Evolutionary conservation across 2,329 filamentous ascomycete species (phyloP), one percentile per base, ranked within the genome.

Genomic region (Sporothrix curviconia): DNA sequence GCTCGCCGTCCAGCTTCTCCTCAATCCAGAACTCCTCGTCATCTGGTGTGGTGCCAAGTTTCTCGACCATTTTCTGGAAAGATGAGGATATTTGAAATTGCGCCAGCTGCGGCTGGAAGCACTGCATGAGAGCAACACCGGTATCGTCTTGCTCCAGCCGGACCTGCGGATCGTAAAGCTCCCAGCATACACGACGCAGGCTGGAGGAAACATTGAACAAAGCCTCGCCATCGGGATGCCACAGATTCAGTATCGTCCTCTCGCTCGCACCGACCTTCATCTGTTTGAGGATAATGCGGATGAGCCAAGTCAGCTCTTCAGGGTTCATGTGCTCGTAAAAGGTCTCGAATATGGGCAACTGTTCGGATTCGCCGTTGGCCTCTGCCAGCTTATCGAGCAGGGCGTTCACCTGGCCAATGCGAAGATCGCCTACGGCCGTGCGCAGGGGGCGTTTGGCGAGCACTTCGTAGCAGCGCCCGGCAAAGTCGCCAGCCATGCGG

Each of bases 1-100:
- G 83, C 72, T 99, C 94, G 1, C 94, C 94, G 64, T 99, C 94
- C 8, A 99, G 77, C 71, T 99, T 99, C 73, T 99, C 94, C 70
- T 99, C 94, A 49, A 97, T 94, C 91, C 92, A 97, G 67, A 95
- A 99, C 8, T 87, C 83, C 0, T 80, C 76, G 54, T 95, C 85
- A 0, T 89, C 84, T 24, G 86, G 81, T 0, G 83, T 86, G 0
- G 80, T 77, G 2, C 83, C 81, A 71, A 86, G 71, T 56, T 79
- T 84, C 17, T 83, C 76, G 1, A 95, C 83, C 81, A 95, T 90
- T 67, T 85, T 88, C 56, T 90, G 82, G 64, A 96, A 90, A 2
- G 76, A 78, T 0, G 85, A 84, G 34, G 89, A 82, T 78, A 89
- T 88, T 69, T 96, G 90, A 62, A 95, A 96, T 62, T 94, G 89